Percentiles rank a stretch among this genome's conserved stretches.
These are phyloP conservation scores for Diplodia sapinea DNA, from an alignment of 2,329 filamentous ascomycete genomes.

Conservation along the genomic window DNA sequence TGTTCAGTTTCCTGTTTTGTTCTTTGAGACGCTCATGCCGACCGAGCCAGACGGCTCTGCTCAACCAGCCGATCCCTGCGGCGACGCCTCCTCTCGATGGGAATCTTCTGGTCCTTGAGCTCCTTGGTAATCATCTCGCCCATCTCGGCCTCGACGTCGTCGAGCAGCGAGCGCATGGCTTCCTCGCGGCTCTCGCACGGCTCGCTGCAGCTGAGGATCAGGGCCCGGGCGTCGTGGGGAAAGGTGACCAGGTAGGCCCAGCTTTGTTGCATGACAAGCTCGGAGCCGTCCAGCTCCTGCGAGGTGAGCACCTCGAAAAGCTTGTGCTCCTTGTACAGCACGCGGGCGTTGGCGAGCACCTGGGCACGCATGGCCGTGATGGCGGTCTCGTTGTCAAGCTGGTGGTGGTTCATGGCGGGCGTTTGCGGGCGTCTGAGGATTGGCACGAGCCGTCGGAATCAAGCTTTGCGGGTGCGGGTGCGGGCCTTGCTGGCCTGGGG, in stretches of 20 bases:
- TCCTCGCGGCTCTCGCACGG: conserved; percentile 27
- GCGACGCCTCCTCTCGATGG: conserved; percentile 29
- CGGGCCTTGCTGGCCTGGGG: conserved; percentile 20
- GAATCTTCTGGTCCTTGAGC: conserved; percentile 32
- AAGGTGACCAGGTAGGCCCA: conserved; percentile 30
- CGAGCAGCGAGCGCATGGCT: conserved; percentile 31
- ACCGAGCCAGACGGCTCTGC: conserved; percentile 29
- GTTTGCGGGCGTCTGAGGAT: neutral
- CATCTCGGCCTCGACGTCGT: conserved; percentile 30
- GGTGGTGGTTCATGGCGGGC: conserved; percentile 10
- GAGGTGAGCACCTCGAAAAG: conserved; percentile 30
- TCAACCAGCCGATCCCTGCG: conserved; percentile 28
- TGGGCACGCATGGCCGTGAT: conserved; percentile 21
- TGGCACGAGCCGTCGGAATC: neutral
- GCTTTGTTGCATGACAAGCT: conserved; percentile 30
- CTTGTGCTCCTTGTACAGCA: conserved; percentile 30
- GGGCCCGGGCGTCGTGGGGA: conserved; percentile 13
- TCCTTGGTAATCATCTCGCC: conserved; percentile 31
- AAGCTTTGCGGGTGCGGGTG: conserved; percentile 4
- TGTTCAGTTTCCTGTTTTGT: conserved; percentile 23
- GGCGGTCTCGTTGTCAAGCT: conserved; percentile 10
- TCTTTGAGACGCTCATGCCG: conserved; percentile 1
- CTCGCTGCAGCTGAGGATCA: conserved; percentile 31
- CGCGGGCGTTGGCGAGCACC: conserved; percentile 30
- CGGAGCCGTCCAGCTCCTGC: conserved; percentile 30